These are phyloP conservation scores for Trichophyton simii DNA, from an alignment of 2,329 filamentous ascomycete species.

Conservation along the genomic window DNA sequence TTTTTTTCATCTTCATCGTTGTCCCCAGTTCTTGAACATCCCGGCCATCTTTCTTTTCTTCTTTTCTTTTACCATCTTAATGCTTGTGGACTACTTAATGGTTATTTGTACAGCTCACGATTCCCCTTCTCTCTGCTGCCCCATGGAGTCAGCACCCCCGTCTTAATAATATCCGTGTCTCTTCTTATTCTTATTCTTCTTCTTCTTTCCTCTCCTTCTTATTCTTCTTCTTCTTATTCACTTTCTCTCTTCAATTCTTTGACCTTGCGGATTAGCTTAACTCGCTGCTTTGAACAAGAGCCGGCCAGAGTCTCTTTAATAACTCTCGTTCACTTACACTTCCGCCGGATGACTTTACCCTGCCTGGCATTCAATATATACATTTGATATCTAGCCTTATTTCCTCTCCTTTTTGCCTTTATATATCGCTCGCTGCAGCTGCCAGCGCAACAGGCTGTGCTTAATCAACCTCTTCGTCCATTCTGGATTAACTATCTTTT, in stretches of 20 bases:
- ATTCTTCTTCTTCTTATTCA: neutral
- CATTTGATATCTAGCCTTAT: neutral
- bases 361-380: neutral
- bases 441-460: neutral
- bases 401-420: neutral
- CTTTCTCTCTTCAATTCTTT: neutral
- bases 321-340: neutral
- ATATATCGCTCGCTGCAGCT: neutral
- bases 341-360: neutral
- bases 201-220: too few relatives aligned
- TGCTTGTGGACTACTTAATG: conserved; percentile 2
- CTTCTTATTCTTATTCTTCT: neutral
- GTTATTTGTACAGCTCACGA: neutral
- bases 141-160: neutral
- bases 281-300: neutral
- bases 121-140: neutral
- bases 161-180: neutral
- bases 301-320: neutral
- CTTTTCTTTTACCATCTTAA: neutral
- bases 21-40: neutral
- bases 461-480: neutral
- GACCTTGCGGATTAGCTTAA: neutral
- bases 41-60: neutral
- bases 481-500: neutral
- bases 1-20: neutral